Evolutionary conservation across 805 yeast genomes (phyloP).

Genomic region (Kodamaea fukazawae): DNA sequence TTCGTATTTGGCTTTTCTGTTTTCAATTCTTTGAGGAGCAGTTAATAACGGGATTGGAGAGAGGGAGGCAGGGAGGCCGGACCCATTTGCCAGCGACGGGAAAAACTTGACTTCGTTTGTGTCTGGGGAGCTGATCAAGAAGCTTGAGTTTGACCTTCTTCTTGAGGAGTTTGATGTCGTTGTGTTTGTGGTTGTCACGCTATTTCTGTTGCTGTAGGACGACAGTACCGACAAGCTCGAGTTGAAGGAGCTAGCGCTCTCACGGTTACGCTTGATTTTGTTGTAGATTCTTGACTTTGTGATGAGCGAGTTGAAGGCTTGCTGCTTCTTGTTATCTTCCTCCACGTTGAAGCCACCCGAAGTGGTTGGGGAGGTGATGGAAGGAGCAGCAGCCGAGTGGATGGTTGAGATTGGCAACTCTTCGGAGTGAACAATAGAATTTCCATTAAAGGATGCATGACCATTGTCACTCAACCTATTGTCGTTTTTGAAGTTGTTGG

Average conservation of each 20-base stretch:
- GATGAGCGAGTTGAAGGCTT: conserved; percentile 21
- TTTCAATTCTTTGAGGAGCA: conserved; percentile 26
- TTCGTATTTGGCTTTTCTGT: conserved; percentile 30
- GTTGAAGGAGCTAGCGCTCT: conserved; percentile 29
- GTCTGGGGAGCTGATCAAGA: conserved; percentile 9
- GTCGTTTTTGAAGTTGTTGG: no score
- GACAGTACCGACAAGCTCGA: conserved; percentile 21
- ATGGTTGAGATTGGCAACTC: conserved; percentile 2
- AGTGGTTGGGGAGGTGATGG: conserved; percentile 7
- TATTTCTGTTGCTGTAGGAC: conserved; percentile 21
- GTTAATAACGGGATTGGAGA: conserved; percentile 16
- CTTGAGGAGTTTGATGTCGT: conserved; percentile 19
- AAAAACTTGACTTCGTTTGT: conserved; percentile 9
- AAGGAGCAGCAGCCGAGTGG: not conserved
- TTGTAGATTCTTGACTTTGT: conserved; percentile 37
- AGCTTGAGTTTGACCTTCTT: conserved; percentile 17
- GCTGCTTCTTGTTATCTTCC: conserved; percentile 20
- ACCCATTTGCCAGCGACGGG: not conserved
- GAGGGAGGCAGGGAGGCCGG: conserved; percentile 6
- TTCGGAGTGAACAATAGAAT: conserved; percentile 1
- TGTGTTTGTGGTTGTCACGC: conserved; percentile 22
- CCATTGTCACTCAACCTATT: no score
- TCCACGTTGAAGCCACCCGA: conserved; percentile 8
- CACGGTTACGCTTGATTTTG: conserved; percentile 36
- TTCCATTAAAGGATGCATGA: no score